Conservation (phyloP, 306 rosid genomes). For the Medicago lupulina region DNA sequence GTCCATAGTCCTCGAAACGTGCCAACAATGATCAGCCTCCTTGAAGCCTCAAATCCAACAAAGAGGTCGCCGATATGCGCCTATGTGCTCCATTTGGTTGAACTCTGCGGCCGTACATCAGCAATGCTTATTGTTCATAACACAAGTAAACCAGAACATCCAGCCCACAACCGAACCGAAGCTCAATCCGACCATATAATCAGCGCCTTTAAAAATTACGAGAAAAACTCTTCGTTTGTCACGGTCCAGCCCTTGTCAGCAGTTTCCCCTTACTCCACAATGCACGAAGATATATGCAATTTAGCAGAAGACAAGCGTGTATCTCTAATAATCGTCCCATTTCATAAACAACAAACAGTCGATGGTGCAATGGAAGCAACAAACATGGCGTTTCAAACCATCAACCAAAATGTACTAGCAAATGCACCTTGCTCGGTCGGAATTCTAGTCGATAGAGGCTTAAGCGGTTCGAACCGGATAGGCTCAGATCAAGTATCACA, state of each 20-base stretch:
- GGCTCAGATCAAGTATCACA: conserved; percentile 61
- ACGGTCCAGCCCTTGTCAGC: conserved; percentile 80
- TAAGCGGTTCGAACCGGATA: conserved; percentile 63
- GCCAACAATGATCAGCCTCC: conserved; percentile 84
- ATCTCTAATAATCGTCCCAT: conserved; percentile 75
- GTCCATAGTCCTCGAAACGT: conserved; percentile 84
- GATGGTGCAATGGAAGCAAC: conserved; percentile 96
- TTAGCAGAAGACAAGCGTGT: conserved; percentile 83
- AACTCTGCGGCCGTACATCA: conserved; percentile 90
- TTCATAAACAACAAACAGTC: conserved; percentile 92
- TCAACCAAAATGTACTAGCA: conserved; percentile 78
- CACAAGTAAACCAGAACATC: conserved; percentile 57
- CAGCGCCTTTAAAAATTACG: conserved; percentile 78
- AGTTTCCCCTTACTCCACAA: conserved; percentile 86
- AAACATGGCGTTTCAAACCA: conserved; percentile 65
- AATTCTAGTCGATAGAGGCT: conserved; percentile 80
- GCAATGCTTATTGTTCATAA: conserved; percentile 96
- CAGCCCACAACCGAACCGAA: conserved; percentile 68
- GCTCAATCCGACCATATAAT: conserved; percentile 94
- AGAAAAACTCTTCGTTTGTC: conserved; percentile 61
- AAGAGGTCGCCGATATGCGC: conserved; percentile 74
- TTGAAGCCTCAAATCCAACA: conserved; percentile 83
- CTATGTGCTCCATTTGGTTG: conserved; percentile 83
- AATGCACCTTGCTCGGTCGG: conserved; percentile 90
- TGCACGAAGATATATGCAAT: conserved; percentile 89